Evolutionary conservation across 1,139 yeast species (phyloP).

Genomic region (Suhomyces bokatorum): DNA sequence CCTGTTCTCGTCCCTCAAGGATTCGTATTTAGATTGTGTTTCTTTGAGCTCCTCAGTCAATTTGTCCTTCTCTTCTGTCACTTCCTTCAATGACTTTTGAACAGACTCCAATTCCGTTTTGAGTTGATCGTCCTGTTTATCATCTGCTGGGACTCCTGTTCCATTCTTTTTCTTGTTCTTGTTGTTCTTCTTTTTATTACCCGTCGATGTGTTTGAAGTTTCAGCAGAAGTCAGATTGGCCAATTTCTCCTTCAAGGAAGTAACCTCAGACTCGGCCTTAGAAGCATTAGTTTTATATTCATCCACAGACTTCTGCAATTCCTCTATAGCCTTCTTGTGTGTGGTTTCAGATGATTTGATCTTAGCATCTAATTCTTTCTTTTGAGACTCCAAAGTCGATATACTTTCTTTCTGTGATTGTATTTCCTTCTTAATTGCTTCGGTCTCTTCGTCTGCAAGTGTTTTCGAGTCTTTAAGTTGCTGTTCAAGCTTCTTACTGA

Average conservation of each 20-base stretch:
- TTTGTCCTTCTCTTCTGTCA: slow-evolving; percentile 2
- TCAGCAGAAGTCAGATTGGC: background rate
- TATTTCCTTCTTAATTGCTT: background rate
- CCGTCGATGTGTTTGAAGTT: background rate
- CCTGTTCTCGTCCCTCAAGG: slow-evolving; percentile 11
- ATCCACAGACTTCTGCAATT: background rate
- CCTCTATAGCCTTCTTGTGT: background rate
- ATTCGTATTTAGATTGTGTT: slow-evolving; percentile 4
- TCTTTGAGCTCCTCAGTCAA: slow-evolving; percentile 5
- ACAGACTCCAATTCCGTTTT: background rate
- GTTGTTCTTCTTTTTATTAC: slow-evolving; percentile 5
- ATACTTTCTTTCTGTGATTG: background rate
- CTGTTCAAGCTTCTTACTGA: background rate
- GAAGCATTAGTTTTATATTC: slow-evolving; percentile 2
- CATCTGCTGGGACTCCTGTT: background rate
- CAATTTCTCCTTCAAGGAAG: background rate
- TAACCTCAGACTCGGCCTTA: background rate
- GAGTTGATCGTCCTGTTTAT: background rate
- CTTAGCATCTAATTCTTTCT: slow-evolving; percentile 2
- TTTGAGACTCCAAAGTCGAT: slow-evolving; percentile 4
- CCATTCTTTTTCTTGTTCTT: slow-evolving; percentile 1
- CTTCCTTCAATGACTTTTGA: slow-evolving; percentile 1
- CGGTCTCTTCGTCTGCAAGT: background rate
- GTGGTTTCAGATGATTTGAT: background rate
- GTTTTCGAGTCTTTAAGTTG: background rate